Evolutionary conservation across 2,329 filamentous ascomycete genomes (phyloP).

Genomic region (Penicillium griseofulvum): DNA sequence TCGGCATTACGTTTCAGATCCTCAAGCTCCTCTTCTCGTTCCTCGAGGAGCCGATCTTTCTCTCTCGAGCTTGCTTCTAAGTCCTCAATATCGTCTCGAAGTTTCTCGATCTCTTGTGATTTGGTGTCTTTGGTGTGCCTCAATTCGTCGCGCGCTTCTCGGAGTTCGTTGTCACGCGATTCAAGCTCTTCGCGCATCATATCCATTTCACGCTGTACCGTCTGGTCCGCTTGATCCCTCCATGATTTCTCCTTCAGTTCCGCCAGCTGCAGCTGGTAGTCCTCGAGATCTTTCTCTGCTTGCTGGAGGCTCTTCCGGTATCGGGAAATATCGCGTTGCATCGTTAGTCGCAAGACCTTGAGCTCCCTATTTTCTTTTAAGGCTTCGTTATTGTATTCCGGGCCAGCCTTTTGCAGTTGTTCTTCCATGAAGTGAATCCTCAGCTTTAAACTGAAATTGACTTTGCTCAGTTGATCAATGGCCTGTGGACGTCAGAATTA

Average conservation of each 20-base stretch:
- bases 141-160: conserved; percentile 51
- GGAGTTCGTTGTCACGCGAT: conserved; percentile 45
- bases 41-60: conserved; percentile 69
- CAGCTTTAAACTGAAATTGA: conserved; percentile 94
- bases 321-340: conserved; percentile 80
- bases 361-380: conserved; percentile 94
- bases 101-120: conserved; percentile 59
- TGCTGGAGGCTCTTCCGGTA: conserved; percentile 80
- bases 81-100: conserved; percentile 72
- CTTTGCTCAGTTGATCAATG: conserved; percentile 95
- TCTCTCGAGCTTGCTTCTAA: conserved; percentile 72
- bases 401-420: conserved; percentile 79
- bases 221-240: conserved; percentile 70
- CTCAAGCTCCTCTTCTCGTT: conserved; percentile 73
- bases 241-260: conserved; percentile 81
- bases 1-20: conserved; percentile 37
- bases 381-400: conserved; percentile 83
- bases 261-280: conserved; percentile 74
- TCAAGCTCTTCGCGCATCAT: conserved; percentile 51
- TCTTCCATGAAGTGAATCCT: conserved; percentile 98
- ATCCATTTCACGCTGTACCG: conserved; percentile 61
- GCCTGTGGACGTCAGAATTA: conserved; percentile 44
- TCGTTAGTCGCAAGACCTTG: conserved; percentile 86
- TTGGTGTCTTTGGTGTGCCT: conserved; percentile 57
- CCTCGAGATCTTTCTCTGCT: conserved; percentile 83